Base-by-base conservation (phyloP, 2,329 filamentous ascomycete species). In the Pseudogymnoascus sp. region DNA sequence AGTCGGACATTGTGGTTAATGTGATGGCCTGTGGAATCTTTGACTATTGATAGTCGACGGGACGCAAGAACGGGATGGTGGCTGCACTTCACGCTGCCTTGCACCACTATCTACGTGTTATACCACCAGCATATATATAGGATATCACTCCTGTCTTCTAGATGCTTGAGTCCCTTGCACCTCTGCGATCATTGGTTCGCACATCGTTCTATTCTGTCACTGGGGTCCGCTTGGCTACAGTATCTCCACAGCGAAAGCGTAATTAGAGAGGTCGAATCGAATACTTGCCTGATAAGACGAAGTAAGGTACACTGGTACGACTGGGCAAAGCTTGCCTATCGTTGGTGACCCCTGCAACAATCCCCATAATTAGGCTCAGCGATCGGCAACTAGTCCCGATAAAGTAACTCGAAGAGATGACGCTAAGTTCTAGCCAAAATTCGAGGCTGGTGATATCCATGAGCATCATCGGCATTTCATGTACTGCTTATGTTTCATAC, bases 1-100 rank as follows among this genome's bases (percentile, higher is more conserved):
- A 76, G 64, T 78, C 77, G 29, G 79, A 78, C 72, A 74, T 74
- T 62, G 67, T 73, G 63, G 44, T 50, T 50, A 10, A 29, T 7
- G 44, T 29, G 42, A 7, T 46, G 42, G 42, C 7, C 42, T 7
- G 44, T 50, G 23, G 44, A 29, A n/a, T 50, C 13, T n/a, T 7
- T 50, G 23, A n/a, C 3, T 13, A 46, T n/a, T 46, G 42, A 26
- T 46, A 46, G 42, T 46, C 4, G 23, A 6, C 42, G 42, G 42
- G 38, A 17, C 19, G 11, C 19, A 10, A 40, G 37, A 19, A 19
- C n/a, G 38, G 38, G 38, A 10, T 46, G 19, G 11, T 44, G 19
- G 17, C 10, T 44, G n/a, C 17, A 44, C 19, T 44, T 13, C 10
- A 44, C 10, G 40, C 19, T 17, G 10, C 10, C 40, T 44, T 21